These are phyloP conservation scores for Pichia nanzhaoensis DNA, from an alignment of 805 yeast genomes.

Conservation along the genomic window DNA sequence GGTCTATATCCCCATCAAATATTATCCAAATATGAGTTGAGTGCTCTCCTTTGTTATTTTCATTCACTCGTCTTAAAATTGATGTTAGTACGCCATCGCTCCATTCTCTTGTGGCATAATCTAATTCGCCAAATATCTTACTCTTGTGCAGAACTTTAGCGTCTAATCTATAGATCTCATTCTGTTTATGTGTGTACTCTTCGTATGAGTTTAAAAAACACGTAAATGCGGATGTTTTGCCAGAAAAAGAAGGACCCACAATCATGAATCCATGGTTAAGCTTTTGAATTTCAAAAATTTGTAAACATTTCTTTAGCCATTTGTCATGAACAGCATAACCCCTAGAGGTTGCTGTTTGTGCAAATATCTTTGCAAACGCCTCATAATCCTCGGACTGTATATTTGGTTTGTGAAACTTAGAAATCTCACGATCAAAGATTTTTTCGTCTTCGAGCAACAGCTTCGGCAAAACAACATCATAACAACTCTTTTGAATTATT, in stretches of 20 bases:
- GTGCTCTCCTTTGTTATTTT: slow-evolving; percentile 53
- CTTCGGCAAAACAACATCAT: slow-evolving; percentile 64
- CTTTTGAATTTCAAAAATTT: slow-evolving; percentile 53
- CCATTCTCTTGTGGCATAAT: slow-evolving; percentile 83
- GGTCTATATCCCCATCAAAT: slow-evolving; percentile 91
- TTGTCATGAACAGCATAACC: slow-evolving; percentile 31
- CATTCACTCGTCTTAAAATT: slow-evolving; percentile 50
- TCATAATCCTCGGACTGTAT: slow-evolving; percentile 10
- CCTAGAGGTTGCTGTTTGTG: slow-evolving; percentile 22
- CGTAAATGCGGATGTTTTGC: slow-evolving; percentile 56
- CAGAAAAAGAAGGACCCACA: slow-evolving; percentile 70
- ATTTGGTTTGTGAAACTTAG: slow-evolving; percentile 23
- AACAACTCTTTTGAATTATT: slow-evolving; percentile 45
- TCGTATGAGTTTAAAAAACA: slow-evolving; percentile 42
- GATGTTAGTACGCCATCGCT: slow-evolving; percentile 77
- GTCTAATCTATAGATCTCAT: slow-evolving; percentile 47
- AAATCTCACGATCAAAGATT: slow-evolving; percentile 26
- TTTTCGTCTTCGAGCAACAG: slow-evolving; percentile 46
- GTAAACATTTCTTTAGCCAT: slow-evolving; percentile 53
- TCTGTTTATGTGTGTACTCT: slow-evolving; percentile 27
- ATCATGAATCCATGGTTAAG: slow-evolving; percentile 75
- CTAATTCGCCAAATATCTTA: slow-evolving; percentile 62
- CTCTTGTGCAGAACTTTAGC: slow-evolving; percentile 69
- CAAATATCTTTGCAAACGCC: slow-evolving; percentile 25
- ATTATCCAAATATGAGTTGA: slow-evolving; percentile 63